phyloP scores from a whole-genome alignment of 2,329 filamentous ascomycete genomes.

The Fusarium citri region DNA sequence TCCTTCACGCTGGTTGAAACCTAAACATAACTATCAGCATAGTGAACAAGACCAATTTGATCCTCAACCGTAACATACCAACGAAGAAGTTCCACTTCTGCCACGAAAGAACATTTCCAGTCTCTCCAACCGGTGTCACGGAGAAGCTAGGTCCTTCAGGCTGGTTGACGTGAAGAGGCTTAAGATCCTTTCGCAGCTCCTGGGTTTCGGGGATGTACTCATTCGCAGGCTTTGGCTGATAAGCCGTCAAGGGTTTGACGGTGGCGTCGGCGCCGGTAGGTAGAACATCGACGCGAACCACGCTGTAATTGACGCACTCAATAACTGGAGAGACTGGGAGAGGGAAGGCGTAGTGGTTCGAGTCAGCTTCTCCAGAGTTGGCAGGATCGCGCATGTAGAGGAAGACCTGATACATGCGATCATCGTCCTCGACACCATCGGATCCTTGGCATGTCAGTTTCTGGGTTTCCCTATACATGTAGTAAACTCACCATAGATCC shows the following conservation, averaged over 20 bases:
- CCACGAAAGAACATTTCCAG: conserved; percentile 64
- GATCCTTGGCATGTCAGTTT: conserved; percentile 19
- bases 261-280: conserved; percentile 28
- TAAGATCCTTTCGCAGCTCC: conserved; percentile 65
- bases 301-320: conserved; percentile 29
- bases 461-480: no score
- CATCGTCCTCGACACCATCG: conserved; percentile 31
- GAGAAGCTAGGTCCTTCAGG: conserved; percentile 75
- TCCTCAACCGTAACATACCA: conserved; percentile 41
- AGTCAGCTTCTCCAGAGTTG: conserved; percentile 33
- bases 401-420: conserved; percentile 41
- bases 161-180: conserved; percentile 79
- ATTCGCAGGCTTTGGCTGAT: conserved; percentile 24
- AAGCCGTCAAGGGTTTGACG: background rate
- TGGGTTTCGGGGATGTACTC: conserved; percentile 66
- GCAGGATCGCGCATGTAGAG: conserved; percentile 35
- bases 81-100: conserved; percentile 78
- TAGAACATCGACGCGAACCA: conserved; percentile 24
- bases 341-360: conserved; percentile 38
- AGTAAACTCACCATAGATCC: conserved; percentile 31
- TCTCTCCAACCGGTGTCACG: conserved; percentile 51
- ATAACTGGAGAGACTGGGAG: conserved; percentile 31
- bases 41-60: rapidly evolving
- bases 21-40: background rate
- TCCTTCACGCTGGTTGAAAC: conserved; percentile 77